A percentile compares a stretch with the other conserved stretches of the same genome.
Conservation (phyloP, 2,329 filamentous ascomycete genomes). For the Xylariaceae sp. region DNA sequence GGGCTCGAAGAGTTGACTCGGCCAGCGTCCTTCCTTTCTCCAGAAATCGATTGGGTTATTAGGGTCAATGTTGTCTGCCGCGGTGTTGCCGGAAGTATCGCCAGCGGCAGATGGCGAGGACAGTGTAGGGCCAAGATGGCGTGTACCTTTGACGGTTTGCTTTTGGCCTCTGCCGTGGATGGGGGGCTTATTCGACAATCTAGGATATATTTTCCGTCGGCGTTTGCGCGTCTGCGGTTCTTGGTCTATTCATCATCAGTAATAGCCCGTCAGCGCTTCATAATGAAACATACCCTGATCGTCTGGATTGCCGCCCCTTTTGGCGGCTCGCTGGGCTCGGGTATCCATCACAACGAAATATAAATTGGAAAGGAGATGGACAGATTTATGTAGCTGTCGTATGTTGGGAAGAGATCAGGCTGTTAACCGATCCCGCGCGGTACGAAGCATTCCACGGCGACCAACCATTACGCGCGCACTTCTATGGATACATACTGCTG, state of each 20-base stretch:
- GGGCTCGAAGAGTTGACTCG: conserved; percentile 9
- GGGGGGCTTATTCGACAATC: conserved; percentile 2
- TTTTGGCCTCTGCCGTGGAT: conserved; percentile 3
- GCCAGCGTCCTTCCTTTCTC: conserved; percentile 17
- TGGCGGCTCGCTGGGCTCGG: conserved; percentile 8
- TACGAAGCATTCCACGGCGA: too few relatives aligned
- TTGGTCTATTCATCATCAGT: conserved; percentile 9
- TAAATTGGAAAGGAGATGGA: conserved; percentile 4
- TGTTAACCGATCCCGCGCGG: too few relatives aligned
- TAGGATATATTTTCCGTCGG: conserved; percentile 3
- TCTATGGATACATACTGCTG: too few relatives aligned
- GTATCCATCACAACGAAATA: conserved; percentile 6
- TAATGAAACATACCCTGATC: conserved; percentile 10
- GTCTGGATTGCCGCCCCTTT: conserved; percentile 5
- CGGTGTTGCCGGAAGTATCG: conserved; percentile 1
- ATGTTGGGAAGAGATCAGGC: too few relatives aligned
- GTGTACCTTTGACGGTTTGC: conserved; percentile 6
- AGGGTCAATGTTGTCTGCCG: conserved; percentile 3
- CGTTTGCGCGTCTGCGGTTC: conserved; percentile 6
- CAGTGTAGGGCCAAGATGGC: background rate
- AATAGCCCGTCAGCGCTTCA: conserved; percentile 1
- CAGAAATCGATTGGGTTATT: conserved; percentile 17
- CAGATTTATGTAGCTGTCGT: too few relatives aligned
- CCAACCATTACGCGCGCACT: too few relatives aligned
- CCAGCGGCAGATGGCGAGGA: conserved; percentile 1